phyloP scores from a whole-genome alignment of 371 early-diverging fungal genomes.

The Saksenaea vasiformis region DNA sequence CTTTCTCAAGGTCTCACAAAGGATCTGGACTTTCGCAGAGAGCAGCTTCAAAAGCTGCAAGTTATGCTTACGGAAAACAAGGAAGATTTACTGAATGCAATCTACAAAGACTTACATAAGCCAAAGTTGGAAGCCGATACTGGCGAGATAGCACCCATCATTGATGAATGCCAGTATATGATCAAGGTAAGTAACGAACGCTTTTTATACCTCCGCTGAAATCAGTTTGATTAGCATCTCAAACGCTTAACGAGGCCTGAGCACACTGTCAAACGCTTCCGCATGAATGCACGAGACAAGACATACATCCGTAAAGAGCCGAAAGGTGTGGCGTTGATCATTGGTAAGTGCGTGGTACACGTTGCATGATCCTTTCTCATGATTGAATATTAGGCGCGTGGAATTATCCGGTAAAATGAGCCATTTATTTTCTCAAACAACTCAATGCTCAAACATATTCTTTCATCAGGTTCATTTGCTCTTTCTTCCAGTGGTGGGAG shows the following conservation, averaged over 20 bases:
- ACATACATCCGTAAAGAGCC: slow-evolving; percentile 64
- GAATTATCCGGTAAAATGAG: slow-evolving; percentile 80
- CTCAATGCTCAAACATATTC: no score
- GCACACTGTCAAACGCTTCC: slow-evolving; percentile 33
- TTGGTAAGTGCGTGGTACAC: slow-evolving; percentile 37
- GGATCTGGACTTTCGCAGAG: slow-evolving; percentile 64
- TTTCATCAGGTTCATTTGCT: slow-evolving; percentile 51
- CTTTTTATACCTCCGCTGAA: background rate
- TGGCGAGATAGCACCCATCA: slow-evolving; percentile 62
- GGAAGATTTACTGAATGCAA: slow-evolving; percentile 59
- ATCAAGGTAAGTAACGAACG: slow-evolving; percentile 27
- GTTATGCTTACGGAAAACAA: slow-evolving; percentile 72
- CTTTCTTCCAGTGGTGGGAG: slow-evolving; percentile 80
- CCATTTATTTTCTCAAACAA: no score
- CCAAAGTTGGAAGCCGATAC: slow-evolving; percentile 48
- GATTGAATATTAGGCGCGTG: slow-evolving; percentile 58
- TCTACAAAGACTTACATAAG: slow-evolving; percentile 72
- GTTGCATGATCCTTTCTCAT: background rate
- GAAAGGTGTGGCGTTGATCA: slow-evolving; percentile 72
- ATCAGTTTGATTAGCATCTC: slow-evolving; percentile 25
- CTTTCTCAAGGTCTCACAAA: slow-evolving; percentile 48
- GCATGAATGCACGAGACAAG: slow-evolving; percentile 40
- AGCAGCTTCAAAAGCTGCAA: slow-evolving; percentile 72
- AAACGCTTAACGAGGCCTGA: slow-evolving; percentile 31
- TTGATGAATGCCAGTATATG: slow-evolving; percentile 70